Conservation (phyloP, 352 stramenopile species). For the Phytophthora litchii region DNA sequence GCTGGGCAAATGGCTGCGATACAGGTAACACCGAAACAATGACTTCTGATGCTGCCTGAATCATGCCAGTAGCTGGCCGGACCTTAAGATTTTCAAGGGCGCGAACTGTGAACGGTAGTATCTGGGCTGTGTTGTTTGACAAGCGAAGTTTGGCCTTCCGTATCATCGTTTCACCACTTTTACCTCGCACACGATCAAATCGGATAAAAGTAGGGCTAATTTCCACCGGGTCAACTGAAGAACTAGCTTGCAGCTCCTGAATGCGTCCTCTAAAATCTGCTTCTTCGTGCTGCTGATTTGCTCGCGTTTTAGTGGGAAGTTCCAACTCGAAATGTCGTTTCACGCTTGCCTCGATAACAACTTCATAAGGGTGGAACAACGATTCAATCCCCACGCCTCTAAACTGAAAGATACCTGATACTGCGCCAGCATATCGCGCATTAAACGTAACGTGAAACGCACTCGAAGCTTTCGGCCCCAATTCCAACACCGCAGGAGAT, state of each 20-base stretch:
- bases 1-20: constrained; percentile 50
- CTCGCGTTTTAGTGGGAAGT: constrained; percentile 8
- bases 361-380: constrained; percentile 77
- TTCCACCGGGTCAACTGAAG: constrained; percentile 51
- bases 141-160: constrained; percentile 49
- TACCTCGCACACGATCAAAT: constrained; percentile 45
- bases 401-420: constrained; percentile 89
- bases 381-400: constrained; percentile 68
- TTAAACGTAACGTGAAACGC: constrained; percentile 76
- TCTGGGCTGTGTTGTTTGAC: constrained; percentile 59
- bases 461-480: constrained; percentile 60
- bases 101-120: constrained; percentile 58
- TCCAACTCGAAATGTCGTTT: constrained; percentile 43
- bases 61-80: constrained; percentile 41
- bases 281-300: neutral
- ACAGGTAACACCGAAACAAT: constrained; percentile 58
- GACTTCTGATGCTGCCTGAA: constrained; percentile 50
- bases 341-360: constrained; percentile 85
- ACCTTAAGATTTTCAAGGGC: constrained; percentile 66
- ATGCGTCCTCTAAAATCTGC: constrained; percentile 26
- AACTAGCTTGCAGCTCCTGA: constrained; percentile 55
- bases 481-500: constrained; percentile 75
- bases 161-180: constrained; percentile 27
- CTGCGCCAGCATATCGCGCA: constrained; percentile 59
- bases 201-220: constrained; percentile 67